Evolutionary conservation across 192 early-diverging fungal genomes (phyloP), one percentile per base, ranked within the genome.

Genomic region (Radiomyces spectabilis): DNA sequence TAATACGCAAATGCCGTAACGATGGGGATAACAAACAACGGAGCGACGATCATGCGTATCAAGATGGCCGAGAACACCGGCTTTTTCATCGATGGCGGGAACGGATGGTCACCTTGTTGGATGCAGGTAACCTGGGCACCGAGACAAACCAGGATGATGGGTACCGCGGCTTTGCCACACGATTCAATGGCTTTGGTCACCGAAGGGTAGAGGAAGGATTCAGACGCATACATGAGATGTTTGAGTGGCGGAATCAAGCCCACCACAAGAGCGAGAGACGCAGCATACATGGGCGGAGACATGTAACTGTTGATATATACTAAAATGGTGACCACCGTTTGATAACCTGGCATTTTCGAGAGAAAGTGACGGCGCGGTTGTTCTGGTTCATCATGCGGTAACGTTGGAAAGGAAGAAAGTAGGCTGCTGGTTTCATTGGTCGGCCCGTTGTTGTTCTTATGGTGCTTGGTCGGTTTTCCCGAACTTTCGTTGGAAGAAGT

Each of bases 111-210:
- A 55, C 8, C 63, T 42, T 54, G 46, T 5, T 4, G 25, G 30
- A 48, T 48, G 8, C 24, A 27, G 16, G 55, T 72, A 35, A 87
- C 59, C 59, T 87, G 83, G 6, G 82, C 79, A 5, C 87, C 87
- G 12, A 89, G 79, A 50, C 84, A 84, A 3, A 89, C 65, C 37
- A 89, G 65, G 27, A 86, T 83, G 53, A 87, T 65, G 3, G 87
- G 87, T 24, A 89, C 85, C 6, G 83, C 84, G 8, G 82, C 83
- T 19, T 78, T 73, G 33, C 87, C 87, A 57, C 85, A 85, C 43
- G 67, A 71, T 32, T 86, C 80, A 18, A 89, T 68, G 1, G 83
- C 79, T 47, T 79, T 72, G 56, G 81, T 78, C 1, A 86, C 8
- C 24, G 72, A 72, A 16, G 84, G 63, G 47, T 83, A 73, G 8